These are phyloP conservation scores for Calocera cornea DNA, from an alignment of 768 basidiomycete species.

Conservation along the genomic window DNA sequence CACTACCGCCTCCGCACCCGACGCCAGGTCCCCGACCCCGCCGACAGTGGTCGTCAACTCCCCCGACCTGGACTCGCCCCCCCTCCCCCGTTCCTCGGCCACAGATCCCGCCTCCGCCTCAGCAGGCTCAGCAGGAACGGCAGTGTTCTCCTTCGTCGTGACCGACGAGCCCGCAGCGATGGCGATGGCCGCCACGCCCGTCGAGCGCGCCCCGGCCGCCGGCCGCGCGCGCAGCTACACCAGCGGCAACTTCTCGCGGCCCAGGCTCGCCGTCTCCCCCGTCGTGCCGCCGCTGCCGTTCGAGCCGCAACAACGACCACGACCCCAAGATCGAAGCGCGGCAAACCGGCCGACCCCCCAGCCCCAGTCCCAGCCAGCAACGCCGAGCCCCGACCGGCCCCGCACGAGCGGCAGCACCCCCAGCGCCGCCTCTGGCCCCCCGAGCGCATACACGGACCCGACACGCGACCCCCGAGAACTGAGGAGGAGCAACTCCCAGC, in stretches of 20 bases:
- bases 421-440: background rate
- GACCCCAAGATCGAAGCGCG: background rate
- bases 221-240: background rate
- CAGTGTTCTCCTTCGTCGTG: background rate
- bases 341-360: background rate
- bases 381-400: too few relatives aligned
- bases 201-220: background rate
- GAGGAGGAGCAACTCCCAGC: slow-evolving; percentile 1
- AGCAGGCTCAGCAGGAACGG: background rate
- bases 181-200: background rate
- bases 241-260: background rate
- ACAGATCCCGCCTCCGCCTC: background rate
- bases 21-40: background rate
- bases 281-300: background rate
- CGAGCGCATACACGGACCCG: background rate
- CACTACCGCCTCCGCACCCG: background rate
- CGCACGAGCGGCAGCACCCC: background rate
- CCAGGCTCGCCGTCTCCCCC: background rate
- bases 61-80: background rate
- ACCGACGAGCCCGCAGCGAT: background rate
- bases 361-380: background rate
- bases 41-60: background rate
- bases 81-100: background rate
- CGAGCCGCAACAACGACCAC: background rate
- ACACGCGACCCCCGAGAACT: background rate